Evolutionary conservation across 805 yeast species (phyloP).

Genomic region (Candida silvatica): DNA sequence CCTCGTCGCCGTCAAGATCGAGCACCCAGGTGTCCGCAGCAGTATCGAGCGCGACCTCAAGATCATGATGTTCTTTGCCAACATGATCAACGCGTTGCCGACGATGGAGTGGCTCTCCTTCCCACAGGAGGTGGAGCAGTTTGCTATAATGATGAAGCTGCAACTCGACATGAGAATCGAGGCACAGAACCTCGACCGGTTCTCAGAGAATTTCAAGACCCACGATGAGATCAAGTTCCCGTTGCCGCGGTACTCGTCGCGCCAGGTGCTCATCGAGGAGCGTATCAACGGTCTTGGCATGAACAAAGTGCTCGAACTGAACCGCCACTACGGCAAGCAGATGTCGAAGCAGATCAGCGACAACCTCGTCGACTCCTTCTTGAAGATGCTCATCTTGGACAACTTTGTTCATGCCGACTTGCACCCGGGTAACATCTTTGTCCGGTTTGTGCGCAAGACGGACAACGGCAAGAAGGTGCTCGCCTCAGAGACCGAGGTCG

Average conservation of each 20-base stretch:
- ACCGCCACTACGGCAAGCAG: slow-evolving; percentile 32
- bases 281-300: slow-evolving; percentile 77
- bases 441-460: slow-evolving; percentile 29
- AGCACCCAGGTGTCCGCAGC: slow-evolving; percentile 78
- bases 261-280: slow-evolving; percentile 79
- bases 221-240: slow-evolving; percentile 70
- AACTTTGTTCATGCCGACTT: slow-evolving; percentile 95
- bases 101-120: slow-evolving; percentile 97
- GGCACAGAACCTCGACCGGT: slow-evolving; percentile 67
- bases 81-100: slow-evolving; percentile 61
- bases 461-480: slow-evolving; percentile 30
- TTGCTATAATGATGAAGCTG: slow-evolving; percentile 73
- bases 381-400: slow-evolving; percentile 87
- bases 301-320: slow-evolving; percentile 52
- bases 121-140: slow-evolving; percentile 90
- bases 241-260: slow-evolving; percentile 58
- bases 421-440: slow-evolving; percentile 93
- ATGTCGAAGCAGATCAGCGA: slow-evolving; percentile 66
- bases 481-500: slow-evolving; percentile 18
- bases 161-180: slow-evolving; percentile 90
- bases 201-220: slow-evolving; percentile 57
- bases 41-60: slow-evolving; percentile 72
- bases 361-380: slow-evolving; percentile 81
- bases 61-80: slow-evolving; percentile 80
- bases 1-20: slow-evolving; percentile 82